Base-by-base conservation (phyloP, 2,329 filamentous ascomycete genomes). In the Paecilomyces dactylethromorphus region DNA sequence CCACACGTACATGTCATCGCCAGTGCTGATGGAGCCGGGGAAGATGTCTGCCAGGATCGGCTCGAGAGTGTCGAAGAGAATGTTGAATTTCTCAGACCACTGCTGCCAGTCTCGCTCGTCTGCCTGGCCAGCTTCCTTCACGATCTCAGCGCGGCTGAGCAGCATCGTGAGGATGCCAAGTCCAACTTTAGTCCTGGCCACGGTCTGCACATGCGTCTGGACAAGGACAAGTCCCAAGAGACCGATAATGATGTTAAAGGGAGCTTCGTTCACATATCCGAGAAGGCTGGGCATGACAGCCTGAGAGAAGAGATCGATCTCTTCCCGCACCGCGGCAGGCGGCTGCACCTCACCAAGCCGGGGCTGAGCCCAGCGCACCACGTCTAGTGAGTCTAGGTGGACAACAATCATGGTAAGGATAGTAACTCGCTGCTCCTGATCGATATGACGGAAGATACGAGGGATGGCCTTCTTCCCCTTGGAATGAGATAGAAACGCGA, bases 391-490 rank as follows among this genome's bases (percentile, higher is more conserved):
- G 72, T 97, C 94, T 32, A 99, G 86, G 68, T 97, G 92, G 56
- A 97, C 88, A 60, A 96, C 86, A 65, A 99, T 93, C 84, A 99
- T 93, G 4, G 94, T 99, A 62, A 99, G 82, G 62, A 97, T 91
- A 0, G 92, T 97, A 22, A 94, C 76, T 55, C 93, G 90, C 76
- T 97, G 92, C 70, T 97, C 90, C 62, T 92, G 89, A 63, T 90
- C 89, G 56, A 97, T 90, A 69, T 97, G 91, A 51, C 92, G 88
- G 84, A 97, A 97, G 56, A 97, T 90, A 58, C 94, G 91, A 55
- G 92, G 92, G 61, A 99, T 91, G 1, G 90, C 91, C 79, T 94
- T 96, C 79, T 97, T 97, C 69, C 94, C 94, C 80, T 99, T 99
- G 65, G 88, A 86, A 69, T 94, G 95, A 3, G 92, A 96, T 53